Percentiles rank a stretch among this genome's conserved stretches.
Conservation (phyloP, 2,329 filamentous ascomycete genomes). For the Drechslerella dactyloides region DNA sequence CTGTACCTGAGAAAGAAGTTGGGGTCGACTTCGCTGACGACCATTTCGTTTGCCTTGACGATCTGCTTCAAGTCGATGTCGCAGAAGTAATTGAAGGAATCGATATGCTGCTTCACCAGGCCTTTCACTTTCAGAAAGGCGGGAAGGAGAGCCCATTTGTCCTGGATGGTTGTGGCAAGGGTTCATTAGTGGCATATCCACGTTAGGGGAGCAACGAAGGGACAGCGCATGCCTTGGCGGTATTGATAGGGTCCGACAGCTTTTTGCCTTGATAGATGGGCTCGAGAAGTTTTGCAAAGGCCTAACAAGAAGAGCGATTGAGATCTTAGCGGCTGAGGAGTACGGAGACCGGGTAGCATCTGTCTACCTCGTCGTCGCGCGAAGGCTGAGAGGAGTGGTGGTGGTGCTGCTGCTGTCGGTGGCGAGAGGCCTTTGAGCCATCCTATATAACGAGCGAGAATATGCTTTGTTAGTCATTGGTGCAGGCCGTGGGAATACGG, state of each 20-base stretch:
- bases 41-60: constrained; percentile 83
- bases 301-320: constrained; percentile 21
- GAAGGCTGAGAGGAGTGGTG: background rate
- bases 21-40: constrained; percentile 89
- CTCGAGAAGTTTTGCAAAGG: constrained; percentile 70
- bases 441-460: background rate
- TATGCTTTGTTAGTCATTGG: too few relatives aligned
- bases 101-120: constrained; percentile 94
- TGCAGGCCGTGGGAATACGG: too few relatives aligned
- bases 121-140: constrained; percentile 99
- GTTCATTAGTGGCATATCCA: background rate
- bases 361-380: constrained; percentile 39
- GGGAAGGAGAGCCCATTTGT: constrained; percentile 96
- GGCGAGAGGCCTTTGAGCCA: constrained; percentile 16
- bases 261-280: constrained; percentile 73
- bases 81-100: constrained; percentile 98
- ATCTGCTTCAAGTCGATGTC: constrained; percentile 97
- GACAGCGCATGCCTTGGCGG: constrained; percentile 58
- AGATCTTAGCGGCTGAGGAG: background rate
- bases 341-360: background rate
- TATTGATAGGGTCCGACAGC: constrained; percentile 70
- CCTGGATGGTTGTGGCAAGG: constrained; percentile 59
- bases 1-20: constrained; percentile 82
- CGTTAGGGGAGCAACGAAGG: background rate
- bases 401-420: background rate